Percentiles rank a stretch among this genome's conserved stretches.
These are phyloP conservation scores for Gymnopilus junonius DNA, from an alignment of 768 basidiomycete species.

Conservation along the genomic window DNA sequence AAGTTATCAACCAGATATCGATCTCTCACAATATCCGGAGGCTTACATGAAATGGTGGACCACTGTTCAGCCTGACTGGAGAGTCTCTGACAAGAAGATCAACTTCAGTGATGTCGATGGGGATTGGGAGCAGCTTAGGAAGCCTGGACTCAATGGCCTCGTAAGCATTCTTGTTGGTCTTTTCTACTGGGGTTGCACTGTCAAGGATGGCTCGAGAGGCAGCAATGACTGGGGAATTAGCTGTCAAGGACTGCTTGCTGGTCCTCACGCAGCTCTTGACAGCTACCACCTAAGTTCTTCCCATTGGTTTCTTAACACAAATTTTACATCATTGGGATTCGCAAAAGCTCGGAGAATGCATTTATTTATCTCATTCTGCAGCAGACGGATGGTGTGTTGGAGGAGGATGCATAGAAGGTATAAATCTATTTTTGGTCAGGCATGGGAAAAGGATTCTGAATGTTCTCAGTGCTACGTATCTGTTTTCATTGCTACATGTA, in stretches of 20 bases:
- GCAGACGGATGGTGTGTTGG: neutral
- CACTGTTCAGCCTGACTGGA: neutral
- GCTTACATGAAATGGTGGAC: neutral
- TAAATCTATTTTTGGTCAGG: neutral
- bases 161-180: neutral
- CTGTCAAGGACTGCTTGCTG: neutral
- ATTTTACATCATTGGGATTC: neutral
- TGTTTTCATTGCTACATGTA: no score
- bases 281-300: neutral
- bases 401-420: neutral
- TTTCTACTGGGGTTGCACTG: neutral
- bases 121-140: neutral
- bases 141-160: neutral
- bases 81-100: neutral
- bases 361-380: neutral
- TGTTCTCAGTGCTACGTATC: no score
- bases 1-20: neutral
- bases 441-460: neutral
- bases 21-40: neutral
- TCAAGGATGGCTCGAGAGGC: neutral
- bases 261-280: neutral
- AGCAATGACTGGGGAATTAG: neutral
- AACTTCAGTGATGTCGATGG: neutral
- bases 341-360: neutral
- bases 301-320: neutral